Evolutionary conservation across 148 eudicot genomes (phyloP).

Genomic region (Euryodendron excelsum): DNA sequence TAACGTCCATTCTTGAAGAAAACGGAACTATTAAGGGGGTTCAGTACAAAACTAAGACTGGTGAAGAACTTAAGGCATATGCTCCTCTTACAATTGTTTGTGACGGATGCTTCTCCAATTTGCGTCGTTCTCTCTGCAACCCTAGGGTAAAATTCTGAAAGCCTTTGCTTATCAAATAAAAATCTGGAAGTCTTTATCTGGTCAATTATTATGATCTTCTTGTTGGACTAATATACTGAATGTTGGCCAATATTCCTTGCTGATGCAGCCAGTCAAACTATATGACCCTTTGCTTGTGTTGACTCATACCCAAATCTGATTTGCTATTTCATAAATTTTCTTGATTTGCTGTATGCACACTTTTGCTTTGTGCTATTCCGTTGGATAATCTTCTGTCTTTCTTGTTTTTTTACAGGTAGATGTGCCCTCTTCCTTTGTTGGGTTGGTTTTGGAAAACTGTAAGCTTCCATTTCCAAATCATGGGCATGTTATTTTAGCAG

Average conservation of each 20-base stretch:
- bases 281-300: too few species aligned
- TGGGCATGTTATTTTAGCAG: conserved; percentile 68
- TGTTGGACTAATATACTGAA: too few species aligned
- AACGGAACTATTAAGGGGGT: conserved; percentile 43
- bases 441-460: conserved; percentile 65
- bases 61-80: conserved; percentile 37
- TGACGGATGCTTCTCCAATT: conserved; percentile 56
- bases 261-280: not conserved
- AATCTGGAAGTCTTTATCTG: too few species aligned
- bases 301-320: too few species aligned
- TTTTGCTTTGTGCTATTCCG: not conserved
- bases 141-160: conserved; percentile 40
- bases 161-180: too few species aligned
- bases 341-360: not conserved
- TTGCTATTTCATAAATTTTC: not conserved
- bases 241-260: too few species aligned
- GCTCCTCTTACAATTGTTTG: conserved; percentile 54
- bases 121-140: conserved; percentile 45
- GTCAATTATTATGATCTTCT: too few species aligned
- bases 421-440: conserved; percentile 67
- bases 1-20: conserved; percentile 46
- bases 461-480: conserved; percentile 53
- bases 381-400: not conserved
- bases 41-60: conserved; percentile 39
- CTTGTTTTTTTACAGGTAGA: conserved; percentile 47